Evolutionary conservation across 1,139 yeast species (phyloP), one percentile per base, ranked within the genome.

Genomic region (Pichia sp.): DNA sequence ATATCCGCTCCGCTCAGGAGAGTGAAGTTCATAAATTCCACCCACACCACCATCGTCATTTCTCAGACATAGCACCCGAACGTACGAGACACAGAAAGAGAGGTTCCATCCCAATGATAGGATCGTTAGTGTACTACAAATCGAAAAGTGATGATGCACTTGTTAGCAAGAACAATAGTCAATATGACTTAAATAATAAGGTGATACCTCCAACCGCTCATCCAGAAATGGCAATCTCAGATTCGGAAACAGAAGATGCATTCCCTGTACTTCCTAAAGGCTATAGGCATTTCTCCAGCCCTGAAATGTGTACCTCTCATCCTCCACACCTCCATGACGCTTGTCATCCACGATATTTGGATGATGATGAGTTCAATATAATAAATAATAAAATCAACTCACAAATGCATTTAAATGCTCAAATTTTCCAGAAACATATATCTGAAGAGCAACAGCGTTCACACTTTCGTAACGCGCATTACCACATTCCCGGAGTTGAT

Each of bases 31-130:
- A n/a, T n/a, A n/a, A n/a, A n/a, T n/a, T n/a, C n/a, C n/a, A n/a
- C n/a, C n/a, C n/a, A n/a, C n/a, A n/a, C n/a, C n/a, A n/a, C n/a
- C n/a, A n/a, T n/a, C n/a, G n/a, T n/a, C n/a, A n/a, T n/a, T n/a
- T n/a, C n/a, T n/a, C n/a, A n/a, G n/a, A n/a, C n/a, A n/a, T n/a
- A n/a, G n/a, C n/a, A n/a, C n/a, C n/a, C n/a, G n/a, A n/a, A n/a
- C n/a, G n/a, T n/a, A n/a, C n/a, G n/a, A n/a, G n/a, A n/a, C n/a
- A n/a, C n/a, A n/a, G n/a, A 14, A 31, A 24, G 6, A 37, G 15
- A 14, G 58, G 56, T 3, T 37, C 56, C 0, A 32, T 48, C 10
- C 58, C 58, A 16, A 32, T 53, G 46, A 43, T 51, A 18, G 55
- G 56, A 3, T 53, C 58, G 6, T 29, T 53, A 17, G 47, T 53